Evolutionary conservation across 306 rosid genomes (phyloP).

Genomic region (Trifolium fragiferum): DNA sequence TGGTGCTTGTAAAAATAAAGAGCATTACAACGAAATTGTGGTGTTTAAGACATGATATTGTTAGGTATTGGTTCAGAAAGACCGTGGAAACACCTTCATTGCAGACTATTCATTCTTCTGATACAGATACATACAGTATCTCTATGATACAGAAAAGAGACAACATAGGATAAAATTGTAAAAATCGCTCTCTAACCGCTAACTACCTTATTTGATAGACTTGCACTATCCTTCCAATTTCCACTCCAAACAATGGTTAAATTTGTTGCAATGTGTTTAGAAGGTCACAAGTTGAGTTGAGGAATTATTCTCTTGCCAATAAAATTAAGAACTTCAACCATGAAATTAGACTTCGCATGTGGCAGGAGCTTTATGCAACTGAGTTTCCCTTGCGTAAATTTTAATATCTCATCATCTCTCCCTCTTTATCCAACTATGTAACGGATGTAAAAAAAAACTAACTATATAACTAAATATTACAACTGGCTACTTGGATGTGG

Average conservation of each 20-base stretch:
- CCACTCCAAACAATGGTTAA: neutral
- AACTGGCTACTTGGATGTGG: slow-evolving; percentile 6
- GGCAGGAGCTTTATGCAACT: neutral
- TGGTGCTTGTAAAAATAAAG: slow-evolving; percentile 7
- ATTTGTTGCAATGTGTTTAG: slow-evolving; percentile 8
- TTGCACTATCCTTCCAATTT: neutral
- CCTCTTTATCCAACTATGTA: neutral
- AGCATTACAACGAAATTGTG: slow-evolving; percentile 2
- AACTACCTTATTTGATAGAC: neutral
- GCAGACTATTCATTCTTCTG: slow-evolving; percentile 8
- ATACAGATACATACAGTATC: neutral
- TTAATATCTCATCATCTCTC: neutral
- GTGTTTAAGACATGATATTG: neutral
- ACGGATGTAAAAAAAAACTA: neutral
- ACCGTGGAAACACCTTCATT: slow-evolving; percentile 3
- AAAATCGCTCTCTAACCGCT: neutral
- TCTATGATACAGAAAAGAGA: slow-evolving; percentile 14
- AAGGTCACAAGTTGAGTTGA: neutral
- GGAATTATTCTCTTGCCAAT: neutral
- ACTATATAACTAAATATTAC: neutral
- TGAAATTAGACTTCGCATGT: neutral
- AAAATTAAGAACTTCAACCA: neutral
- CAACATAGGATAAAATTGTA: slow-evolving; percentile 12
- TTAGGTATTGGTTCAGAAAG: slow-evolving; percentile 6
- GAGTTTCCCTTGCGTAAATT: neutral